Evolutionary conservation across 495 filamentous ascomycete species (phyloP).

Genomic region (Tuber aestivum): DNA sequence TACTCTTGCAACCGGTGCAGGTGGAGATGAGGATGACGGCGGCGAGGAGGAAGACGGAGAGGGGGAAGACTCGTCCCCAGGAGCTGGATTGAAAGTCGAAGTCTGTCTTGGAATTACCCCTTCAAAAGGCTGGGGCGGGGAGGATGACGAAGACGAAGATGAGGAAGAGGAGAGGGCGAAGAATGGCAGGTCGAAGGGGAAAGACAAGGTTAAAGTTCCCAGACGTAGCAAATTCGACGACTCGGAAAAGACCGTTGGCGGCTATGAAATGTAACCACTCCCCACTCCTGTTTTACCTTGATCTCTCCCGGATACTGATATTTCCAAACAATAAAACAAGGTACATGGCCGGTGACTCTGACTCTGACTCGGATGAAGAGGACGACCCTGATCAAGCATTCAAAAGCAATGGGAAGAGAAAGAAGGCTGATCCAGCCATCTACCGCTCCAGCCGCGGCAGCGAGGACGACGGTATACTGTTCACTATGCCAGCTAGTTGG

Average conservation of each 20-base stretch:
- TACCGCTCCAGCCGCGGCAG: conserved; percentile 64
- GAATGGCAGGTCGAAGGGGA: conserved; percentile 39
- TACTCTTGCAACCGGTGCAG: conserved; percentile 71
- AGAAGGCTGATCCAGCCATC: conserved; percentile 73
- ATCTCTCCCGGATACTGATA: neutral
- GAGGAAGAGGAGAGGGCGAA: conserved; percentile 47
- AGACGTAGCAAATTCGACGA: conserved; percentile 43
- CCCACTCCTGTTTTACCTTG: neutral
- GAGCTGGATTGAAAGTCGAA: conserved; percentile 77
- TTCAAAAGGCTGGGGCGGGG: conserved; percentile 72
- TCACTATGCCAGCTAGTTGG: conserved; percentile 82
- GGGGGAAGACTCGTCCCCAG: conserved; percentile 44
- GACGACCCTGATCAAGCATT: conserved; percentile 21
- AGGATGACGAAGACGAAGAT: conserved; percentile 54
- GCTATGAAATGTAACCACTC: conserved; percentile 38
- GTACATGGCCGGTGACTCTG: conserved; percentile 39
- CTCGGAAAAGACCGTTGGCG: conserved; percentile 35
- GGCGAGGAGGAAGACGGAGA: conserved; percentile 30
- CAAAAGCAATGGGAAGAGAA: conserved; percentile 43
- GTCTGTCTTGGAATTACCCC: conserved; percentile 79
- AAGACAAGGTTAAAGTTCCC: conserved; percentile 35
- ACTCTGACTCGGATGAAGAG: conserved; percentile 25
- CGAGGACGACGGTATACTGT: conserved; percentile 88
- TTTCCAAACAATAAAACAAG: conserved; percentile 11
- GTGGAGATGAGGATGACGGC: conserved; percentile 20